Base-by-base conservation (phyloP, 1,284 basidiomycete genomes). In the Tilletia caries region DNA sequence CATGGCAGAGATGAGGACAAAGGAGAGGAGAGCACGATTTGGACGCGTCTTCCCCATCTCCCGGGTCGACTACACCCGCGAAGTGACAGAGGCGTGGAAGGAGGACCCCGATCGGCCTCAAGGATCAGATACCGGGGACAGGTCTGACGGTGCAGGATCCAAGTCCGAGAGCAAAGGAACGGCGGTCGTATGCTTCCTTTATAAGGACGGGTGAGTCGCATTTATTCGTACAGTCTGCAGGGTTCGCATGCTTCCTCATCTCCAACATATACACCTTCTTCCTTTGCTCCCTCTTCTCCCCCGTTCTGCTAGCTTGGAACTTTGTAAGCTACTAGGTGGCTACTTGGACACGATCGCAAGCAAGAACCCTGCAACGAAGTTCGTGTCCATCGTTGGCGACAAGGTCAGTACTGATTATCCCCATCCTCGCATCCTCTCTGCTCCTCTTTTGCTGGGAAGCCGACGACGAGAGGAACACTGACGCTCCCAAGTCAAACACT, bases 321-420 rank as follows among this genome's bases (percentile, higher is more conserved):
- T 66, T 41, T 95, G 92, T 69, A 89, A 93, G 70, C 89, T 90
- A 62, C 85, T 94, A 10, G 88, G 88, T 62, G 86, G 87, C 41
- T 91, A 94, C 68, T 85, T 98, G 41, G 86, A 87, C 20, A 87
- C 86, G 0, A 86, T 98, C 1, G 93, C 95, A 0, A 86, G 87
- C 33, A 89, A 90, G 67, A 91, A 97, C 83, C 92, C 94, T 2
- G 89, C 90, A 32, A 92, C 94, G 10, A 98, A 98, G 84, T 98
- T 98, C 79, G 91, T 98, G 72, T 93, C 92, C 44, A 98, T 98
- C 77, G 89, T 95, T 1, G 94, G 94, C 34, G 89, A 92, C 85
- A 92, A 74, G 69, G 72, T 73, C n/a, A 67, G 69, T 25, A 4
- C 34, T 66, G 37, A 2, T 10, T 25, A 12, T 32, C 34, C 43